Evolutionary conservation across 352 stramenopile genomes (phyloP).

Genomic region (Pythium biforme): DNA sequence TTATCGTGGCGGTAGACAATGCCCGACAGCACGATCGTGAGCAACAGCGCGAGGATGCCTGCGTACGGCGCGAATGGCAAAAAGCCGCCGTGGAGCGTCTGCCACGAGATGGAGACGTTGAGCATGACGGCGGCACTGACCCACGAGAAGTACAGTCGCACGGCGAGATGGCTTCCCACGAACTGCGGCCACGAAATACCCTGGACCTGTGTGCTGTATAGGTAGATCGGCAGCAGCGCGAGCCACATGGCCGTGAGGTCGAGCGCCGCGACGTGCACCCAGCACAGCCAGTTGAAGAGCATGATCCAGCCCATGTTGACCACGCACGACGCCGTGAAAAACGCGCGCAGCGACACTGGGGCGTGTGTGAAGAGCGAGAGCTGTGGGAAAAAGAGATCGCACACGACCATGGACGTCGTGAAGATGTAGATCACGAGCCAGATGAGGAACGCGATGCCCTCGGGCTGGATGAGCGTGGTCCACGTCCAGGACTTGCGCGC

Average conservation of each 20-base stretch:
- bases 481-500: conserved; percentile 30
- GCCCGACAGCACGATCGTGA: conserved; percentile 43
- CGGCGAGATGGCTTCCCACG: conserved; percentile 49
- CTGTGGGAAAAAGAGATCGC: conserved; percentile 47
- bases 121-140: conserved; percentile 50
- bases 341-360: conserved; percentile 41
- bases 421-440: conserved; percentile 70
- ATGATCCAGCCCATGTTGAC: conserved; percentile 56
- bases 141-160: conserved; percentile 67
- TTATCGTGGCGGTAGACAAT: conserved; percentile 52
- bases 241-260: conserved; percentile 57
- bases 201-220: conserved; percentile 45
- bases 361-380: conserved; percentile 48
- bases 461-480: conserved; percentile 58
- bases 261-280: conserved; percentile 41
- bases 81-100: conserved; percentile 39
- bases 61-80: conserved; percentile 46
- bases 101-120: conserved; percentile 52
- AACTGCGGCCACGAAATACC: conserved; percentile 50
- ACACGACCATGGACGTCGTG: conserved; percentile 39
- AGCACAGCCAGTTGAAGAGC: conserved; percentile 41
- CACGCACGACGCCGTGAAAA: conserved; percentile 53
- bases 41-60: conserved; percentile 39
- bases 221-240: conserved; percentile 53
- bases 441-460: conserved; percentile 57